A percentile compares a stretch with the other conserved stretches of the same genome.
phyloP scores from a whole-genome alignment of 2,329 filamentous ascomycete species.

The Lecanicillium sp. region DNA sequence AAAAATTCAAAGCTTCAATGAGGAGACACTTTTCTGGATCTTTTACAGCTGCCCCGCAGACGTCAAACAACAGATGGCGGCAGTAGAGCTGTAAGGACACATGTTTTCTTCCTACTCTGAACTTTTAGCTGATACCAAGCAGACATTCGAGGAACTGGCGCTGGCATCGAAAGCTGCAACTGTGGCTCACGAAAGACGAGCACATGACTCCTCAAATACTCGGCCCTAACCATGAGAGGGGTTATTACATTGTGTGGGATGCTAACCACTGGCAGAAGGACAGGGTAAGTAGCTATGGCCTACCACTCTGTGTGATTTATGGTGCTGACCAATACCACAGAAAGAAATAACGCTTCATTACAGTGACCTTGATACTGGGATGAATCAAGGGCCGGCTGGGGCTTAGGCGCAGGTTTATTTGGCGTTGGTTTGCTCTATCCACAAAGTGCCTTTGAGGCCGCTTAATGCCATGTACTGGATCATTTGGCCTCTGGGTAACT shows the following conservation, averaged over 20 bases:
- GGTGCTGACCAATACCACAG: slow-evolving; percentile 27
- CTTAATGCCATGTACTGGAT: too few species aligned
- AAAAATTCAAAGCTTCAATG: slow-evolving; percentile 60
- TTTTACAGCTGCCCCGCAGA: slow-evolving; percentile 61
- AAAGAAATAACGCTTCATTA: slow-evolving; percentile 55
- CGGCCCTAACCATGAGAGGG: slow-evolving; percentile 52
- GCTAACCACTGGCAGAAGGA: slow-evolving; percentile 55
- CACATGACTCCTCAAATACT: slow-evolving; percentile 55
- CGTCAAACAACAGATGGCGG: slow-evolving; percentile 55
- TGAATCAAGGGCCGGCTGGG: slow-evolving; percentile 22
- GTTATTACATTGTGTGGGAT: slow-evolving; percentile 61
- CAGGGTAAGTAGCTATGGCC: too few species aligned
- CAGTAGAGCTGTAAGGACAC: slow-evolving; percentile 49
- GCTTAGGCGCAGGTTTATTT: slow-evolving; percentile 1
- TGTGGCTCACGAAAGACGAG: slow-evolving; percentile 63
- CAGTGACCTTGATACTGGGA: slow-evolving; percentile 48
- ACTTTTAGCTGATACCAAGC: not conserved
- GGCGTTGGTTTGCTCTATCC: too few species aligned
- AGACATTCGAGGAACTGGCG: slow-evolving; percentile 59
- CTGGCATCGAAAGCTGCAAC: slow-evolving; percentile 59
- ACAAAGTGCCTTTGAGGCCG: too few species aligned
- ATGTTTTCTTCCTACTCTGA: too few species aligned
- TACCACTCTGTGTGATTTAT: not conserved
- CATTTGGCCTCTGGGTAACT: too few species aligned
- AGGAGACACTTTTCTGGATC: slow-evolving; percentile 62